A percentile compares a stretch with the other conserved stretches of the same genome.
Evolutionary conservation across 192 early-diverging fungal species (phyloP).

Genomic region (Podila clonocystis): DNA sequence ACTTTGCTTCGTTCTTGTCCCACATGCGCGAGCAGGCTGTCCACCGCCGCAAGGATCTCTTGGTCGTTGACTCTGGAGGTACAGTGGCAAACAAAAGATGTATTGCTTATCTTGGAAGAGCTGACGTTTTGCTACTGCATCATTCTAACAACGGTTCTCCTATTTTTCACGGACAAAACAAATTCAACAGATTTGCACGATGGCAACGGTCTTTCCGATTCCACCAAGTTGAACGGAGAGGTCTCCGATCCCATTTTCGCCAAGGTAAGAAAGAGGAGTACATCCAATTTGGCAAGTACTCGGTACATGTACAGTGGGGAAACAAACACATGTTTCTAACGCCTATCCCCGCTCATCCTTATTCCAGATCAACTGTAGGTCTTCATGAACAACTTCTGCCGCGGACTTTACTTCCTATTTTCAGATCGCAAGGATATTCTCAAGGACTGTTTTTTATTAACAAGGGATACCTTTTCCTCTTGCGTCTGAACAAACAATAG

Average conservation of each 20-base stretch:
- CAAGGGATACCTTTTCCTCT: too few species aligned
- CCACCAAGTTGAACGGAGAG: slow-evolving; percentile 39
- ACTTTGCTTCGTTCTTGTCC: slow-evolving; percentile 62
- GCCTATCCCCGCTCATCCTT: neutral
- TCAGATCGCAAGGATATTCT: too few species aligned
- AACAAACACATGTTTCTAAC: too few species aligned
- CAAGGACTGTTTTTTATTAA: too few species aligned
- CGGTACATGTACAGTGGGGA: too few species aligned
- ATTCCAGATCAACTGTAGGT: slow-evolving; percentile 23
- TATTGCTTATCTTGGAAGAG: neutral
- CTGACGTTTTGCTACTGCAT: neutral
- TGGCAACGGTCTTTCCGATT: slow-evolving; percentile 55
- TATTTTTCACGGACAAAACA: neutral
- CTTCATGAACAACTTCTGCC: neutral
- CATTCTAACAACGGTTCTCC: neutral
- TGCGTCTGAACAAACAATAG: neutral
- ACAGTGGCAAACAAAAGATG: slow-evolving; percentile 13
- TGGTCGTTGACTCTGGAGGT: slow-evolving; percentile 64
- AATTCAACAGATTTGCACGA: slow-evolving; percentile 27
- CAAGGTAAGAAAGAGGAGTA: slow-evolving; percentile 17
- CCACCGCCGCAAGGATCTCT: slow-evolving; percentile 57
- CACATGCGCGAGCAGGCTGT: slow-evolving; percentile 59
- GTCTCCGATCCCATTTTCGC: slow-evolving; percentile 50
- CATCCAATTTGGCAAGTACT: neutral
- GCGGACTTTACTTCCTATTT: too few species aligned